Conservation (phyloP, 441 rosid genomes). For the Geranium incanum region DNA sequence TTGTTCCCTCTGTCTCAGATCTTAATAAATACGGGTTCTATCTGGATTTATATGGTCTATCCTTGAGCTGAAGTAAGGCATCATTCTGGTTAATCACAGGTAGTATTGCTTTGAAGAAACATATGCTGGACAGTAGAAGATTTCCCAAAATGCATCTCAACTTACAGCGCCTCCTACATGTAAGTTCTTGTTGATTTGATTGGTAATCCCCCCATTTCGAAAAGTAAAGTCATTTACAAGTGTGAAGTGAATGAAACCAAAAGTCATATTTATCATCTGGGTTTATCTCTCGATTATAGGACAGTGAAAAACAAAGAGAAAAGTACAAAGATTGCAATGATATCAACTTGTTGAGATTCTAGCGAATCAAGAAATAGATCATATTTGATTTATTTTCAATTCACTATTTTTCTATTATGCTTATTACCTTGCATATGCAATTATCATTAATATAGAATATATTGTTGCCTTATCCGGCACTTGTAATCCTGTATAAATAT, state of each 20-base stretch:
- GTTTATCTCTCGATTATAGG: not conserved
- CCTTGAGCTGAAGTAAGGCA: conserved; percentile 5
- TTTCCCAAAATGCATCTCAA: conserved; percentile 90
- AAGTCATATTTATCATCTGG: not conserved
- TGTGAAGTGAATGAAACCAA: not conserved
- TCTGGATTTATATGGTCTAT: not conserved
- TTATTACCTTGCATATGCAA: too few species aligned
- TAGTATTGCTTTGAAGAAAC: conserved; percentile 77
- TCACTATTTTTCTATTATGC: too few species aligned
- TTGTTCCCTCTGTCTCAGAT: conserved; percentile 2
- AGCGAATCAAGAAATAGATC: too few species aligned
- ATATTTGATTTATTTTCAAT: too few species aligned
- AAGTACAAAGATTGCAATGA: not conserved
- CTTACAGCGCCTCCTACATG: conserved; percentile 90
- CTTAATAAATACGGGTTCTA: too few species aligned
- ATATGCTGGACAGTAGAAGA: conserved; percentile 86
- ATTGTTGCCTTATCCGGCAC: too few species aligned
- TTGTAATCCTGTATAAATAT: too few species aligned
- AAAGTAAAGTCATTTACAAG: not conserved
- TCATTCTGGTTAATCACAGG: conserved; percentile 36
- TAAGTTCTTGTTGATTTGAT: conserved; percentile 20
- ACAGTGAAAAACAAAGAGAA: not conserved
- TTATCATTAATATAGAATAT: too few species aligned
- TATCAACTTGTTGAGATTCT: not conserved
- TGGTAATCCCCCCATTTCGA: not conserved